Evolutionary conservation across 2,329 filamentous ascomycete genomes (phyloP).

Genomic region (Pseudohalonectria lignicola): DNA sequence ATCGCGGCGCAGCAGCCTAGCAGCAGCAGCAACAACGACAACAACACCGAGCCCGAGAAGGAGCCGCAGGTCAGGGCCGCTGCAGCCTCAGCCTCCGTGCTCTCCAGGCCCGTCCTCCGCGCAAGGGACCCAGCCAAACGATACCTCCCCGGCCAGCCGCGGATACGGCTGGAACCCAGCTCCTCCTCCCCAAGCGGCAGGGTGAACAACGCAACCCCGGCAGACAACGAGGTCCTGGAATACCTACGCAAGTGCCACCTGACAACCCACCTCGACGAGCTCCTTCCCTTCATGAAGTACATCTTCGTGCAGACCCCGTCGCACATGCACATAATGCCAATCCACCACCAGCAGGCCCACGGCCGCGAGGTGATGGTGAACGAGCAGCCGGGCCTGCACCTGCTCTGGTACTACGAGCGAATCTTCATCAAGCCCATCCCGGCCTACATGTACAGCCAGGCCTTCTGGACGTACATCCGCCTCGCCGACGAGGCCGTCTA

Average conservation of each 20-base stretch:
- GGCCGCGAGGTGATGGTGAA: slow-evolving; percentile 24
- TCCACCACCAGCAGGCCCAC: slow-evolving; percentile 26
- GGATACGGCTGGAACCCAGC: slow-evolving; percentile 9
- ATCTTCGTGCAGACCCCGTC: slow-evolving; percentile 16
- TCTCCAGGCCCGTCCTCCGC: neutral
- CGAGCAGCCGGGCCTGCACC: slow-evolving; percentile 27
- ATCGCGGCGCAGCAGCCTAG: neutral
- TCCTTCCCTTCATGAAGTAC: slow-evolving; percentile 14
- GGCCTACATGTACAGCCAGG: slow-evolving; percentile 19
- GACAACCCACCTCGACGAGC: slow-evolving; percentile 10
- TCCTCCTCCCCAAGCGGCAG: neutral
- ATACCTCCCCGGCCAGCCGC: slow-evolving; percentile 15
- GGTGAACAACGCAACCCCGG: neutral
- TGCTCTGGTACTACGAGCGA: slow-evolving; percentile 25
- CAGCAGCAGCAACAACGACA: neutral
- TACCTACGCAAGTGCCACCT: slow-evolving; percentile 11
- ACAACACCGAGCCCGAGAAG: neutral
- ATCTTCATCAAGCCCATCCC: slow-evolving; percentile 32
- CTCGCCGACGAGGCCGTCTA: slow-evolving; percentile 9
- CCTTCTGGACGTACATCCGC: slow-evolving; percentile 20
- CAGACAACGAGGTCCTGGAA: slow-evolving; percentile 4
- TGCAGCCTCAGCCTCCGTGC: neutral
- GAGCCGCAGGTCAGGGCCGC: neutral
- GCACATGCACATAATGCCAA: slow-evolving; percentile 16
- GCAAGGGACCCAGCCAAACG: neutral